Evolutionary conservation across 352 stramenopile species (phyloP).

Genomic region (Phytophthora capsici): DNA sequence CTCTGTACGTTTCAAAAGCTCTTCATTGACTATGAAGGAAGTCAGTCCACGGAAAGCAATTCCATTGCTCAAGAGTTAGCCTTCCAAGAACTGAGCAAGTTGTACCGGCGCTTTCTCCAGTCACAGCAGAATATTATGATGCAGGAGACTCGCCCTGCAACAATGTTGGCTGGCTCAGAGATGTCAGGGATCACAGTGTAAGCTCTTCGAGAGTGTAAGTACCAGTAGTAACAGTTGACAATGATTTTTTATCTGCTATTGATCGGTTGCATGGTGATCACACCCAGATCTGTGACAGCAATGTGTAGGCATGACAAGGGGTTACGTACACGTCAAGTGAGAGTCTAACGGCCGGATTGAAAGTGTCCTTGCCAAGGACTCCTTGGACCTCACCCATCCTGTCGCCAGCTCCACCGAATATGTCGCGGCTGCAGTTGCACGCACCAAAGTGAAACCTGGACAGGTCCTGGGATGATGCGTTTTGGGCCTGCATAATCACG

Average conservation of each 20-base stretch:
- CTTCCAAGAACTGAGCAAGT: slow-evolving; percentile 23
- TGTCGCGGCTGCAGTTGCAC: slow-evolving; percentile 10
- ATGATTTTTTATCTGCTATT: too few relatives aligned
- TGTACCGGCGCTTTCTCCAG: slow-evolving; percentile 20
- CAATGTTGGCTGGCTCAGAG: not conserved
- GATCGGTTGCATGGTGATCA: too few relatives aligned
- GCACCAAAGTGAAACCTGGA: not conserved
- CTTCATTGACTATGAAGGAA: slow-evolving; percentile 16
- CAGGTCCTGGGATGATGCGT: not conserved
- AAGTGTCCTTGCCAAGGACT: not conserved
- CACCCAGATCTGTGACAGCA: too few relatives aligned
- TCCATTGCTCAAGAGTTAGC: slow-evolving; percentile 5
- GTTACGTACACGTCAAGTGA: too few relatives aligned
- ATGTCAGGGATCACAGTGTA: slow-evolving; percentile 2
- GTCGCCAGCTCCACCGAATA: slow-evolving; percentile 10
- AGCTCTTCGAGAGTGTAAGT: not conserved
- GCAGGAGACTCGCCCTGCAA: not conserved
- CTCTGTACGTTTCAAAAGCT: slow-evolving; percentile 26
- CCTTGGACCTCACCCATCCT: slow-evolving; percentile 21
- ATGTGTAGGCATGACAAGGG: too few relatives aligned
- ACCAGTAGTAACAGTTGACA: too few relatives aligned
- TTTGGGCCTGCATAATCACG: slow-evolving; percentile 14
- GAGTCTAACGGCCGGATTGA: not conserved
- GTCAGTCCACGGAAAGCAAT: not conserved
- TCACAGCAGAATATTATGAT: slow-evolving; percentile 20